These are phyloP conservation scores for Salix arbutifolia DNA, from an alignment of 345 rosid genomes.

Conservation along the genomic window DNA sequence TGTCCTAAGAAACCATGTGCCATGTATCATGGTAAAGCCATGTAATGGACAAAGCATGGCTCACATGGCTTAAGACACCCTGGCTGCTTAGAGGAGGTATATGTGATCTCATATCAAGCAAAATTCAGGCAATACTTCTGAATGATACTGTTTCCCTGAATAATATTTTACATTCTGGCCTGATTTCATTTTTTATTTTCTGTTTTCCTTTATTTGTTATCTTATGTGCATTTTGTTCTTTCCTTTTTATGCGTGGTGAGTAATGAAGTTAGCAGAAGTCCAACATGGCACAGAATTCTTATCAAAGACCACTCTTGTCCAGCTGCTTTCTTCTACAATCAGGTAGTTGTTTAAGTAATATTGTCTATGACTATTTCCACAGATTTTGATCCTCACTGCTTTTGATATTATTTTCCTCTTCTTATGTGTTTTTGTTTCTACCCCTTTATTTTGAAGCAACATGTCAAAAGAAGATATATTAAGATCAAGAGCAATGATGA, in stretches of 20 bases:
- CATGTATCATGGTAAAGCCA: not conserved
- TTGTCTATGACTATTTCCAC: not conserved
- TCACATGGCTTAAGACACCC: too few species aligned
- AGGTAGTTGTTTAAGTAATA: constrained; percentile 42
- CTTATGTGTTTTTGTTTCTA: not conserved
- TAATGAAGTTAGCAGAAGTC: constrained; percentile 63
- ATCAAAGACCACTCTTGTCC: constrained; percentile 61
- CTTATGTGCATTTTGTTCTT: not conserved
- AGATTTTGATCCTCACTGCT: not conserved
- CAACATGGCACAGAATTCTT: constrained; percentile 71
- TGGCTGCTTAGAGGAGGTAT: not conserved
- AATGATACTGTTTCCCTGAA: not conserved
- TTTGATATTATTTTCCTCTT: not conserved
- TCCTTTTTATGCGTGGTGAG: constrained; percentile 9
- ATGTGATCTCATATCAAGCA: not conserved
- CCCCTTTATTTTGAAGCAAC: constrained; percentile 37
- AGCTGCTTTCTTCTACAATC: constrained; percentile 58
- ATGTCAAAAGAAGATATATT: constrained; percentile 44
- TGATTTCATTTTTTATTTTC: not conserved
- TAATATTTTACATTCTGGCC: not conserved
- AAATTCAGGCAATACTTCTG: too few species aligned
- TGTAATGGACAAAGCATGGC: too few species aligned
- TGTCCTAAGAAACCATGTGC: not conserved
- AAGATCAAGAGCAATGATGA: constrained; percentile 79
- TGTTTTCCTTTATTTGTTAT: not conserved